Evolutionary conservation across 2,329 filamentous ascomycete species (phyloP), one percentile per base, ranked within the genome.

Genomic region (Clathrospora elynae): DNA sequence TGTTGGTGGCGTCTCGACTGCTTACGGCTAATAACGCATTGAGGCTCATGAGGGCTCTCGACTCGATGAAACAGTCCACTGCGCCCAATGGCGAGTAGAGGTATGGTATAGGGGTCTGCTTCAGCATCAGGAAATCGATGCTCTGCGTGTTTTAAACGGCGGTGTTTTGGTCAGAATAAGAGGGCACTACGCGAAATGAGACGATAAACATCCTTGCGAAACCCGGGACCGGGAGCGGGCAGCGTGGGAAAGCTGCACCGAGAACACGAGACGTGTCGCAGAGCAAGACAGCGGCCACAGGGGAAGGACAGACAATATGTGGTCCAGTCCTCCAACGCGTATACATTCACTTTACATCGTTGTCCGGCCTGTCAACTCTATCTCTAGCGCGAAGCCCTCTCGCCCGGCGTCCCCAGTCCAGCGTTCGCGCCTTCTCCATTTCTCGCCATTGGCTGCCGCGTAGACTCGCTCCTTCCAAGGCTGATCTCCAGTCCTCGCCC

Each of bases 361-460:
- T 24, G 11, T 28, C 35, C 41, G 42, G 28, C 4, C 35, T 24
- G 31, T 51, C 45, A 40, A 50, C 38, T 41, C 42, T 41, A 44
- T 50, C 47, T 39, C 32, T 48, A 44, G 40, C 37, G 22, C 18
- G 25, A 39, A 38, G 34, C 30, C 31, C 40, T 41, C 30, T 36
- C 32, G 45, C 39, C 45, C n/a, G 42, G 33, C 22, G 34, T 45
- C 50, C n/a, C n/a, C n/a, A n/a, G 54, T 31, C 44, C 47, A 46
- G 49, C 46, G 55, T 47, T 46, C 44, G 46, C 43, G 34, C 32
- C 41, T 36, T 29, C 28, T 33, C 25, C 40, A 41, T 28, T 42
- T 28, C 22, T 34, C 42, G 23, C 46, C 19, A 57, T 61, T 57
- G 57, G 57, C 52, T 43, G 36, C 28, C 10, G 35, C 37, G 28